Evolutionary conservation across 2,329 filamentous ascomycete species (phyloP).

Genomic region (Xylariaceae sp.): DNA sequence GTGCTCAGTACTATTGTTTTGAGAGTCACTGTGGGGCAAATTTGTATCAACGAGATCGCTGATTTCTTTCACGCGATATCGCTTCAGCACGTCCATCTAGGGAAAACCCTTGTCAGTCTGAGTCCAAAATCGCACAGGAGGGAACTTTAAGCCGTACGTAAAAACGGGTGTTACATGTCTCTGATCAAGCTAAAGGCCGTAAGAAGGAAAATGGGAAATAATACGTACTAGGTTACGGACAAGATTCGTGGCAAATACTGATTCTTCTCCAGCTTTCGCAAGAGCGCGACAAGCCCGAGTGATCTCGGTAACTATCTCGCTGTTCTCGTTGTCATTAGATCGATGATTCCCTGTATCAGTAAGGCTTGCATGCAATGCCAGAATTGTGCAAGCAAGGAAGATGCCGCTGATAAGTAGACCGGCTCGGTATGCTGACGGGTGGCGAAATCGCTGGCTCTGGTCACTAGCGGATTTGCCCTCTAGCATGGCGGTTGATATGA

Average conservation of each 20-base stretch:
- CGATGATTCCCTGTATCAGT: too few relatives aligned
- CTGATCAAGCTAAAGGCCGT: background rate
- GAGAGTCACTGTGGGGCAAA: background rate
- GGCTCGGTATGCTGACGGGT: constrained; percentile 13
- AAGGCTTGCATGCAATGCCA: constrained; percentile 15
- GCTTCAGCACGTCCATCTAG: constrained; percentile 15
- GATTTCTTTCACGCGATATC: constrained; percentile 16
- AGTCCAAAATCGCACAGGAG: background rate
- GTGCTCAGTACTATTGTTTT: background rate
- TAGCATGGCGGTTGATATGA: constrained; percentile 19
- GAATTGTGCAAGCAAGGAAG: constrained; percentile 23
- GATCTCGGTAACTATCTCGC: too few relatives aligned
- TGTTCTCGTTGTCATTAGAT: too few relatives aligned
- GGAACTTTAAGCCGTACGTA: too few relatives aligned
- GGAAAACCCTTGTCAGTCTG: background rate
- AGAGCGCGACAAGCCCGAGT: constrained; percentile 18
- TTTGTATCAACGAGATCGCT: constrained; percentile 6
- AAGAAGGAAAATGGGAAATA: background rate
- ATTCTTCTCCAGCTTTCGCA: constrained; percentile 17
- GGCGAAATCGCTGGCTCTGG: constrained; percentile 1
- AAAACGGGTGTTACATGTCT: background rate
- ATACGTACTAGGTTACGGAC: constrained; percentile 16
- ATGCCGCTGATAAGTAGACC: constrained; percentile 22
- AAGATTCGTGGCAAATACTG: constrained; percentile 18
- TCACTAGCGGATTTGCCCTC: constrained; percentile 6